Conservation (phyloP, 2,329 filamentous ascomycete species). For the Colletotrichum tamarilloi region DNA sequence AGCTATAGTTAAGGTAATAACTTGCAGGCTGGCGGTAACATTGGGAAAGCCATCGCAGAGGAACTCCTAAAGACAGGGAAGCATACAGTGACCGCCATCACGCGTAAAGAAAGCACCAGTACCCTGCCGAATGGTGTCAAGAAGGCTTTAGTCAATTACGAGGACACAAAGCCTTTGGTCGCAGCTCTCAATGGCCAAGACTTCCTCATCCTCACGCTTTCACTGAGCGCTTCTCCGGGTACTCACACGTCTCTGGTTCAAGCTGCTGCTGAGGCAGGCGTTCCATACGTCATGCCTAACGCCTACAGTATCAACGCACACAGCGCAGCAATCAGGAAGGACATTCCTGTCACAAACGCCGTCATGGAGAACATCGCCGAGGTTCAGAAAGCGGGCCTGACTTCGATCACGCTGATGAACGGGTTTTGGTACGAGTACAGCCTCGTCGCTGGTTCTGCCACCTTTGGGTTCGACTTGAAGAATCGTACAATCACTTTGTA, state of each 20-base stretch:
- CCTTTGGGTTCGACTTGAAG: constrained; percentile 62
- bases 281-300: constrained; percentile 65
- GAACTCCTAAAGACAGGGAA: constrained; percentile 60
- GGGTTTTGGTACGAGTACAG: constrained; percentile 67
- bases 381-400: neutral
- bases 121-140: constrained; percentile 56
- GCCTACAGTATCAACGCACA: constrained; percentile 44
- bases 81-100: constrained; percentile 64
- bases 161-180: constrained; percentile 53
- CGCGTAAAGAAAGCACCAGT: constrained; percentile 54
- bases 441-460: constrained; percentile 44
- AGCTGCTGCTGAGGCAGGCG: constrained; percentile 61
- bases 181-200: constrained; percentile 63
- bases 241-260: constrained; percentile 57
- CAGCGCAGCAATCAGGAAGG: constrained; percentile 34
- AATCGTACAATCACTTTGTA: constrained; percentile 52
- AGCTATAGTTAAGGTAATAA: constrained; percentile 21
- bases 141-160: constrained; percentile 55
- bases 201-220: constrained; percentile 61
- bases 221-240: constrained; percentile 47
- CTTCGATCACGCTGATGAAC: constrained; percentile 48
- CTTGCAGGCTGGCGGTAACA: constrained; percentile 49
- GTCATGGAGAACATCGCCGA: constrained; percentile 42
- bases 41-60: constrained; percentile 52
- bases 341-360: constrained; percentile 46